A percentile compares a stretch with the other conserved stretches of the same genome.
phyloP scores from a whole-genome alignment of 768 basidiomycete species.

The Hypholoma fasciculare region DNA sequence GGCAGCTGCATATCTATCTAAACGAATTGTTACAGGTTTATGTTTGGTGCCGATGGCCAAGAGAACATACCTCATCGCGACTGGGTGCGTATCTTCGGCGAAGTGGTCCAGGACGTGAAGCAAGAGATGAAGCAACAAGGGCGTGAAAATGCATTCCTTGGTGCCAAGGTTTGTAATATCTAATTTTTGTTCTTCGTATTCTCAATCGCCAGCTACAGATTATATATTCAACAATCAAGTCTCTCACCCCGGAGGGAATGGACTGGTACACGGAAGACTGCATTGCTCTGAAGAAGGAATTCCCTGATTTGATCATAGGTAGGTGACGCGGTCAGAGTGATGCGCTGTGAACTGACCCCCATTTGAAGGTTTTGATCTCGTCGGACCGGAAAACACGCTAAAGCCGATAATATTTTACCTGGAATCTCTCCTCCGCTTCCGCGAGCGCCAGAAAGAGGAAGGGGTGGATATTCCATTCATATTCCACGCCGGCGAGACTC shows the following conservation, averaged over 20 bases:
- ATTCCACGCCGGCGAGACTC: conserved; percentile 80
- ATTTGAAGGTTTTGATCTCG: conserved; percentile 66
- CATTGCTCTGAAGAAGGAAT: conserved; percentile 68
- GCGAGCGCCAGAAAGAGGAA: conserved; percentile 52
- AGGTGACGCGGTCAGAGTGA: background rate
- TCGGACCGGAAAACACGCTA: conserved; percentile 69
- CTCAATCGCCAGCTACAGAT: conserved; percentile 40
- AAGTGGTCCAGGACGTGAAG: conserved; percentile 55
- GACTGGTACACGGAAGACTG: conserved; percentile 73
- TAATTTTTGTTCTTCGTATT: background rate
- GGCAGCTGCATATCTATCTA: background rate
- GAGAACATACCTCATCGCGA: conserved; percentile 59
- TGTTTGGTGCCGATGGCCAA: conserved; percentile 56
- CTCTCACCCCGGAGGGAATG: conserved; percentile 54
- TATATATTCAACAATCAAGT: conserved; percentile 67
- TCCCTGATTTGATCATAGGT: conserved; percentile 74
- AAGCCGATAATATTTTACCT: conserved; percentile 64
- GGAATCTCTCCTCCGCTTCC: conserved; percentile 59
- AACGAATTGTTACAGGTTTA: conserved; percentile 38
- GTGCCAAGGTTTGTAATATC: conserved; percentile 49
- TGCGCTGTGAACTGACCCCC: background rate
- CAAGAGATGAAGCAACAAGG: conserved; percentile 49
- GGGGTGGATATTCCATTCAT: conserved; percentile 73
- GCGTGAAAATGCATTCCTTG: conserved; percentile 62
- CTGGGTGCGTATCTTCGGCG: conserved; percentile 56